These are phyloP conservation scores for Ormosia semicastrata DNA, from an alignment of 306 rosid species.

Conservation along the genomic window DNA sequence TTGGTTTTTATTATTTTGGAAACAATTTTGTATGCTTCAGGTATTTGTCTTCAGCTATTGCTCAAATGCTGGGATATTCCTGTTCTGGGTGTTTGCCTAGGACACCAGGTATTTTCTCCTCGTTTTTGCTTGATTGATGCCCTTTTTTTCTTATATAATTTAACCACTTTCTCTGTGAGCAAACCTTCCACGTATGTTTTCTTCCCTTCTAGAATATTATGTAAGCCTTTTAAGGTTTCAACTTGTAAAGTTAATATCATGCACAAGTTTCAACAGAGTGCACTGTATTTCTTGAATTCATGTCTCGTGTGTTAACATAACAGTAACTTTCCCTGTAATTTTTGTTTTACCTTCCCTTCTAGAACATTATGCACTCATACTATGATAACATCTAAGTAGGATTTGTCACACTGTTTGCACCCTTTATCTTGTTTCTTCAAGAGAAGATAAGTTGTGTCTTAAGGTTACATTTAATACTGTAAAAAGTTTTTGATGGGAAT, in stretches of 20 bases:
- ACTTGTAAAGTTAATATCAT: not conserved
- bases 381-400: not conserved
- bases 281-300: conserved; percentile 4
- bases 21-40: conserved; percentile 48
- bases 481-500: not conserved
- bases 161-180: not conserved
- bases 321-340: not conserved
- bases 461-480: not conserved
- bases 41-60: conserved; percentile 86
- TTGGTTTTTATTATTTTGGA: conserved; percentile 23
- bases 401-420: not conserved
- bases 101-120: conserved; percentile 79
- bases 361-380: not conserved
- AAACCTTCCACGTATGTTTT: not conserved
- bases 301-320: not conserved
- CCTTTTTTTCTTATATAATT: not conserved
- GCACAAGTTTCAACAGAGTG: not conserved
- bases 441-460: not conserved
- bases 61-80: conserved; percentile 84
- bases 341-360: not conserved
- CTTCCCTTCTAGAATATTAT: conserved; percentile 7
- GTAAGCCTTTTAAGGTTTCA: not conserved
- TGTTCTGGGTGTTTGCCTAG: conserved; percentile 92
- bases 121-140: conserved; percentile 2
- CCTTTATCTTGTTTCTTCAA: not conserved